These are phyloP conservation scores for Yamadazyma atmosphaerica DNA, from an alignment of 1,139 yeast genomes.

Conservation along the genomic window DNA sequence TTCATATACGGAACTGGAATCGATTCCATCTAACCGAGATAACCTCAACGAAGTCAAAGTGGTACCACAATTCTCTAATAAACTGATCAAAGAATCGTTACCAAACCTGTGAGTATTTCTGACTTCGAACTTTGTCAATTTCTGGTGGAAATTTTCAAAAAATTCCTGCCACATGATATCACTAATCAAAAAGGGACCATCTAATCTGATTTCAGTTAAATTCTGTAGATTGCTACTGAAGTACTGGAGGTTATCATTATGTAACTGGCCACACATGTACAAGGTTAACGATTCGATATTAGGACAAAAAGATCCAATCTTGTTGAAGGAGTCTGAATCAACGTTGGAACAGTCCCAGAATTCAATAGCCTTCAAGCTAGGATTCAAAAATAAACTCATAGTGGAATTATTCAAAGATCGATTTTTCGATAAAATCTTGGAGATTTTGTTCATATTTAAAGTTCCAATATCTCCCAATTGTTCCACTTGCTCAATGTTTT, in stretches of 20 bases:
- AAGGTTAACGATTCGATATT: slow-evolving; percentile 63
- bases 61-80: slow-evolving; percentile 64
- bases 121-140: slow-evolving; percentile 51
- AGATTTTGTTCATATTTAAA: slow-evolving; percentile 61
- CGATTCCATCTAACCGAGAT: slow-evolving; percentile 72
- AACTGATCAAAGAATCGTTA: slow-evolving; percentile 59
- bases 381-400: slow-evolving; percentile 66
- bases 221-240: slow-evolving; percentile 57
- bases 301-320: slow-evolving; percentile 81
- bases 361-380: slow-evolving; percentile 55
- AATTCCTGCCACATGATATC: slow-evolving; percentile 74
- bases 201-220: slow-evolving; percentile 56
- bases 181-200: slow-evolving; percentile 87
- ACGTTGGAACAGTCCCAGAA: slow-evolving; percentile 94
- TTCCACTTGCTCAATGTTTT: slow-evolving; percentile 74
- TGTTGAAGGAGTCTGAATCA: slow-evolving; percentile 60
- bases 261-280: slow-evolving; percentile 91
- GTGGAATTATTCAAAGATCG: slow-evolving; percentile 75
- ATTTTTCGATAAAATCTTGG: slow-evolving; percentile 76
- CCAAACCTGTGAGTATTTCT: slow-evolving; percentile 83
- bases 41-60: slow-evolving; percentile 50
- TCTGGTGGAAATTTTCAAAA: slow-evolving; percentile 47
- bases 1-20: slow-evolving; percentile 56
- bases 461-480: slow-evolving; percentile 78
- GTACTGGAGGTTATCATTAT: slow-evolving; percentile 70